Evolutionary conservation across 1,284 basidiomycete genomes (phyloP), one percentile per base, ranked within the genome.

Genomic region (Pholiota adiposa): DNA sequence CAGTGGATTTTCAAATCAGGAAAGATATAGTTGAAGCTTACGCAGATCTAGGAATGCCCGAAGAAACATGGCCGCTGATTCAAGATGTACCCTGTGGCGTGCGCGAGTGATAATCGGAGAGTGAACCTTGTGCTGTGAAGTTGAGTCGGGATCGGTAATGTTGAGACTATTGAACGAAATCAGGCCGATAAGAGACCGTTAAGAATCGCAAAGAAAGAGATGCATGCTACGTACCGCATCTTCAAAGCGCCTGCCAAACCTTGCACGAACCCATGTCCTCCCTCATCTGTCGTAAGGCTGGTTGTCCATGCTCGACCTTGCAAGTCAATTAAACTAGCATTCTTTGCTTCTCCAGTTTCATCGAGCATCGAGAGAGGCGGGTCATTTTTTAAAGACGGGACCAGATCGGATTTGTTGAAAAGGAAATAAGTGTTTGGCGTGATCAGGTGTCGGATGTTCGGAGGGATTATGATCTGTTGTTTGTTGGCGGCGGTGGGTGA

Each of bases 61-160:
- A 5, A 96, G 72, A 65, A 89, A 89, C 5, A 68, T 77, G 9
- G 83, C 75, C 0, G 91, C 89, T 23, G 82, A 80, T 69, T 90
- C 81, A 16, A 96, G 79, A 66, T 93, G 90, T 5, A 82, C 80
- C 5, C 92, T 83, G 71, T 96, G 94, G 18, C 94, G 84, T 3
- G 86, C 83, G 60, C 92, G 89, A 0, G 91, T 94, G 54, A 96
- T 85, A 12, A 96, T 75, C 0, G 91, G 90, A 14, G 79, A 73
- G 19, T 83, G 77, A 2, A 59, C 16, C 18, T 59, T 62, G 1
- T 63, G 63, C 6, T 69, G 64, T 41, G 72, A 70, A 38, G 74
- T 52, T 4, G 58, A 44, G 48, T 55, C 49, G 19, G 41, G 36
- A 41, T 54, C 53, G 6, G 34, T 34, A 31, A 66, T 38, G 36